Base-by-base conservation (phyloP, 192 early-diverging fungal species). In the Coemansia aciculifera region DNA sequence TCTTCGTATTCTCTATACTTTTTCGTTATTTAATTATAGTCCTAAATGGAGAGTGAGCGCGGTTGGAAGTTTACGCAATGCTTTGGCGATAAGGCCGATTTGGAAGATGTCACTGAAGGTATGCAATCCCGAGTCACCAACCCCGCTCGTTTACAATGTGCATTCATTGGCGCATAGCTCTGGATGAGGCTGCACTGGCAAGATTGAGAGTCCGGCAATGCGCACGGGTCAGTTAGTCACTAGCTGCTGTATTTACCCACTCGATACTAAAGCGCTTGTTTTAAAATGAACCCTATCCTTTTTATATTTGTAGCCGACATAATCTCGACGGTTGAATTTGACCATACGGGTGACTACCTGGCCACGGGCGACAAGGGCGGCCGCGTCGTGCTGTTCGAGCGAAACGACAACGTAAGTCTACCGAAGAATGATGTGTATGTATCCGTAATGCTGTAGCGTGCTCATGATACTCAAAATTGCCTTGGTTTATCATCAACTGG, bases 71-170 rank as follows among this genome's bases (percentile, higher is more conserved):
- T 99, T 80, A 95, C 96, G 42, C 97, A 99, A 85, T 99, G 97
- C 85, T 99, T 99, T 86, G 97, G 97, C 61, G 97, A 99, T 85
- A 99, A 99, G 82, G 94, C 94, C 52, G 97, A 99, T 64, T 90
- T 95, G 59, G 97, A 99, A 64, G 97, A 99, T 79, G 93, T 99
- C 62, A 98, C 95, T 51, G 97, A 99, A 92, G 97, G 97, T 97
- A 92, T 37, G 32, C 43, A 39, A n/a, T 44, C 31, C 48, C 17
- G 1, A 36, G 34, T 7, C 36, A 39, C 38, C 27, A 27, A 59
- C 0, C 32, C 1, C 63, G 42, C 42, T 36, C 13, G 23, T 31
- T 63, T 39, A 27, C 36, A 43, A n/a, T 52, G 39, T 61, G 38
- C 46, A 40, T 64, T 59, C 37, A 24, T 9, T 63, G 13, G 24